A percentile compares a stretch with the other conserved stretches of the same genome.
Evolutionary conservation across 306 rosid genomes (phyloP).

Genomic region (Vigna mungo): DNA sequence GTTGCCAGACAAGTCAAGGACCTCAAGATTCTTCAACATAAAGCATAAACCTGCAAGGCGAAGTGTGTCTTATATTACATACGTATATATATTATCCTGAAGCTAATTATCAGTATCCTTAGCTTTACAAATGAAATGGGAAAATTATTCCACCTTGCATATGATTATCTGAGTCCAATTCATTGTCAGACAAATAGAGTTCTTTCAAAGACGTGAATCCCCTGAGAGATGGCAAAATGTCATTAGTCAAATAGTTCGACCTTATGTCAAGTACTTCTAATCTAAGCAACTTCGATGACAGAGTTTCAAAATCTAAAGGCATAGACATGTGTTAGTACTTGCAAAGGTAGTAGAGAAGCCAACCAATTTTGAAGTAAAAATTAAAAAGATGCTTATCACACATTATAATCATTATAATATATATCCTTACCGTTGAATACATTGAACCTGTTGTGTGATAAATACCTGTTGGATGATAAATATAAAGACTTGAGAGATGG

Average conservation of each 20-base stretch:
- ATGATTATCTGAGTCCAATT: slow-evolving; percentile 28
- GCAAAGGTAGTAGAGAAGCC: neutral
- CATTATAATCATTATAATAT: neutral
- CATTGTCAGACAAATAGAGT: neutral
- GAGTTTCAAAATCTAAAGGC: neutral
- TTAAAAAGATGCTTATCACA: neutral
- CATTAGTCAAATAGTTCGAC: neutral
- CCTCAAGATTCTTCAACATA: too few relatives aligned
- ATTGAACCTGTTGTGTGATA: accelerated
- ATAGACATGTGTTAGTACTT: neutral
- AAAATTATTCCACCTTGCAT: slow-evolving; percentile 1
- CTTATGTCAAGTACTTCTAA: slow-evolving; percentile 21
- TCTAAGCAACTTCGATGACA: slow-evolving; percentile 12
- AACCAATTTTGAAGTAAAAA: neutral
- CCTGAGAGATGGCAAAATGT: slow-evolving; percentile 1
- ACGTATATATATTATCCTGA: neutral
- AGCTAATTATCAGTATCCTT: neutral
- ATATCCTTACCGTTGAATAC: neutral
- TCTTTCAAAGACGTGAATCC: slow-evolving; percentile 30
- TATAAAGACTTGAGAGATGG: slow-evolving; percentile 15
- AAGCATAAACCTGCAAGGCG: too few relatives aligned
- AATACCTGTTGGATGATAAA: neutral
- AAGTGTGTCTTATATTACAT: too few relatives aligned
- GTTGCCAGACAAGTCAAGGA: too few relatives aligned
- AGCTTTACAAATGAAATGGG: neutral